Conservation (phyloP, 1,139 yeast genomes). For the Meyerozyma carpophila region DNA sequence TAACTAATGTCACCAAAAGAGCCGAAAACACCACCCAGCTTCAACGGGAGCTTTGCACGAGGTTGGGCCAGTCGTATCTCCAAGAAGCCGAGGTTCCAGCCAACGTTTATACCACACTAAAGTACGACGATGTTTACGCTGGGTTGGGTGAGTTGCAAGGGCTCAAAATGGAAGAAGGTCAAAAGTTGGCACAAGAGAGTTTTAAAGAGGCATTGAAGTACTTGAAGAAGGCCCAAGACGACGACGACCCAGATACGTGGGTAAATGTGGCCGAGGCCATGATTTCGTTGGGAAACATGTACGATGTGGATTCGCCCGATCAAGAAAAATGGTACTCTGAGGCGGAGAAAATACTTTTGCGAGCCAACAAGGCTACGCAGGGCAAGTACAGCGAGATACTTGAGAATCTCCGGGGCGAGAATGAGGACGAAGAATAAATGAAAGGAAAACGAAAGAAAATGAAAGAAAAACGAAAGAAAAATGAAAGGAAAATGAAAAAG, state of each 20-base stretch:
- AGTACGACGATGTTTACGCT: slow-evolving; percentile 52
- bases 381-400: slow-evolving; percentile 64
- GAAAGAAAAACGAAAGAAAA: no score
- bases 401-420: slow-evolving; percentile 25
- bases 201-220: slow-evolving; percentile 54
- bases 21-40: slow-evolving; percentile 13
- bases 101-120: slow-evolving; percentile 47
- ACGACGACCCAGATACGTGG: slow-evolving; percentile 76
- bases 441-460: no score
- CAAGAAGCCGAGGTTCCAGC: slow-evolving; percentile 62
- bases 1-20: slow-evolving; percentile 27
- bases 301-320: slow-evolving; percentile 56
- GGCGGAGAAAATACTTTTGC: slow-evolving; percentile 59
- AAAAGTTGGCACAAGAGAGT: slow-evolving; percentile 42
- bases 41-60: slow-evolving; percentile 35
- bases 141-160: slow-evolving; percentile 36
- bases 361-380: slow-evolving; percentile 72
- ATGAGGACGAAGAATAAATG: slow-evolving; percentile 1
- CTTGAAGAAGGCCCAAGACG: slow-evolving; percentile 55
- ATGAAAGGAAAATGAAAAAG: no score
- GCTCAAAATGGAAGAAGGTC: slow-evolving; percentile 37
- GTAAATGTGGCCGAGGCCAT: slow-evolving; percentile 81
- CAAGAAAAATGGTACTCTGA: slow-evolving; percentile 59
- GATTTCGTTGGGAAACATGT: slow-evolving; percentile 71
- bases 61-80: slow-evolving; percentile 57